Evolutionary conservation across 2,329 filamentous ascomycete genomes (phyloP).

Genomic region (Penicillium olsonii): DNA sequence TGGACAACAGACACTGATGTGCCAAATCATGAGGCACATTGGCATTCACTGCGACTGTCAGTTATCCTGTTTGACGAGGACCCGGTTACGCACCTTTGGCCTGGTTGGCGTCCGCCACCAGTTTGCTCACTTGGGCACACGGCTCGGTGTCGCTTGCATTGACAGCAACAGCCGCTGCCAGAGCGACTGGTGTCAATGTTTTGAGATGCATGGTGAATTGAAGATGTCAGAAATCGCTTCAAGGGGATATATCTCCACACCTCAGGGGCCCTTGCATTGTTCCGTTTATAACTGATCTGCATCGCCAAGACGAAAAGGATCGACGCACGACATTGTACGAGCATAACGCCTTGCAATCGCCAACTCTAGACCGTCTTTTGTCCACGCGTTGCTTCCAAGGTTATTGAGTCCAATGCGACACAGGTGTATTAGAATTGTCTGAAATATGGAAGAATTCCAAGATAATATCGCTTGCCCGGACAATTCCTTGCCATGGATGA

Average conservation of each 20-base stretch:
- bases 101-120: constrained; percentile 19
- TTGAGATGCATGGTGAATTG: constrained; percentile 20
- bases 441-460: too few relatives aligned
- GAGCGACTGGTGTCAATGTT: constrained; percentile 13
- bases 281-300: constrained; percentile 22
- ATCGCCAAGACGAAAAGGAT: constrained; percentile 18
- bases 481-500: too few relatives aligned
- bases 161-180: constrained; percentile 15
- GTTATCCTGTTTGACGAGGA: background rate
- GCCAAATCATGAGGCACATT: constrained; percentile 22
- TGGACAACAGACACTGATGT: constrained; percentile 29
- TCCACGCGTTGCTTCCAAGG: too few relatives aligned
- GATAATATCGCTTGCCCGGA: too few relatives aligned
- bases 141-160: constrained; percentile 19
- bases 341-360: background rate
- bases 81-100: constrained; percentile 15
- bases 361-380: background rate
- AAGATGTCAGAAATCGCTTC: constrained; percentile 6
- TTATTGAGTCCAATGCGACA: too few relatives aligned
- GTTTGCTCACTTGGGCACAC: constrained; percentile 22
- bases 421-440: too few relatives aligned
- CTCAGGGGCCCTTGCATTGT: constrained; percentile 25
- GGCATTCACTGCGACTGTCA: constrained; percentile 18
- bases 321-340: background rate
- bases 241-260: constrained; percentile 14